Evolutionary conservation across 129 eudicot genomes (phyloP).

Genomic region (Arctium lappa): DNA sequence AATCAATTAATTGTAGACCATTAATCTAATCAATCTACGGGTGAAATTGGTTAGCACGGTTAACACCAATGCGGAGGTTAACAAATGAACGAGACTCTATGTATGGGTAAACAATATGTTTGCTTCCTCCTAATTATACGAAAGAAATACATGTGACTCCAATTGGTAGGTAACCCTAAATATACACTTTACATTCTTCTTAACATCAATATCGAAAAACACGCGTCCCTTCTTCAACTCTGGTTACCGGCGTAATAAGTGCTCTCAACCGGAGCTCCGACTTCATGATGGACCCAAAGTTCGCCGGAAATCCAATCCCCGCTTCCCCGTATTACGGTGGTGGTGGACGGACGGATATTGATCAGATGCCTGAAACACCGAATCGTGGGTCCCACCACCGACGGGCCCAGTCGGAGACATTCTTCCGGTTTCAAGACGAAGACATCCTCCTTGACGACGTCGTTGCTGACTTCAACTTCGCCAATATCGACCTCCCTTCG

Average conservation of each 20-base stretch:
- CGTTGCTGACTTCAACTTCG: constrained; percentile 60
- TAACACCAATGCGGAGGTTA: too few relatives aligned
- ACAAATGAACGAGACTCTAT: too few relatives aligned
- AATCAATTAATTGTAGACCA: too few relatives aligned
- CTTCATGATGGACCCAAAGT: constrained; percentile 45
- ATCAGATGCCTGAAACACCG: constrained; percentile 59
- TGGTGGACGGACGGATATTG: constrained; percentile 26
- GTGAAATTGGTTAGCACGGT: too few relatives aligned
- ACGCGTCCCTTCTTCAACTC: background rate
- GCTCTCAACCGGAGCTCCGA: background rate
- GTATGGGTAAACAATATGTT: too few relatives aligned
- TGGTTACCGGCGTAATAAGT: background rate
- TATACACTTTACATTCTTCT: background rate
- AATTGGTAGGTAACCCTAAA: background rate
- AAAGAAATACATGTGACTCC: background rate
- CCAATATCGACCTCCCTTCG: constrained; percentile 38
- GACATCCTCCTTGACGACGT: constrained; percentile 59
- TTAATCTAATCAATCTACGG: too few relatives aligned
- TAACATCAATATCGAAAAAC: background rate
- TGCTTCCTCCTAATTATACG: background rate
- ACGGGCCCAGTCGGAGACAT: constrained; percentile 82
- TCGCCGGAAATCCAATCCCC: constrained; percentile 43
- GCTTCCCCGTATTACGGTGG: constrained; percentile 14
- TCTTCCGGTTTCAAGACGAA: constrained; percentile 69
- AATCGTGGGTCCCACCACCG: constrained; percentile 67